Evolutionary conservation across 306 rosid species (phyloP).

Genomic region (Fragaria ananassa): DNA sequence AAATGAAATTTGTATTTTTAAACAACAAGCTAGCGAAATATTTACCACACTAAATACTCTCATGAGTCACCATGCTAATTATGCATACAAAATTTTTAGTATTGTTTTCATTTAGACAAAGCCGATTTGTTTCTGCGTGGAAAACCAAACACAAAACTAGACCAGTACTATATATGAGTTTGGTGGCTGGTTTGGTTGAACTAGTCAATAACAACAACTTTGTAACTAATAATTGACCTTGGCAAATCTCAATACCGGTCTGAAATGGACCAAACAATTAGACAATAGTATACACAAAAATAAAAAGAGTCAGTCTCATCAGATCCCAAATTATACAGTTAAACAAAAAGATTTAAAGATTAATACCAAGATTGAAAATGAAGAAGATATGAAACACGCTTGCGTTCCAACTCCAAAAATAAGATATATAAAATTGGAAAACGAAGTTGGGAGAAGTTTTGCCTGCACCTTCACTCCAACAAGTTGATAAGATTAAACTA

Average conservation of each 20-base stretch:
- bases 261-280: slow-evolving; percentile 7
- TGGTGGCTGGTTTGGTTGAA: neutral
- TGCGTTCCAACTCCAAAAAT: neutral
- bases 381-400: slow-evolving; percentile 17
- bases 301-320: neutral
- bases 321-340: neutral
- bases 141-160: slow-evolving; percentile 16
- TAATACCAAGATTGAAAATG: neutral
- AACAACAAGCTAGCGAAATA: too few relatives aligned
- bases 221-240: neutral
- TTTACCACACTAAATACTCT: neutral
- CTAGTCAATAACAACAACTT: neutral
- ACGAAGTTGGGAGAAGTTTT: slow-evolving; percentile 17
- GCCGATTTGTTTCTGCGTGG: neutral
- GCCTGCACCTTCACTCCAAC: slow-evolving; percentile 17
- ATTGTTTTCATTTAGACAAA: neutral
- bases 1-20: too few relatives aligned
- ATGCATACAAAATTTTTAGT: neutral
- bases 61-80: neutral
- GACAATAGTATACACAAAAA: neutral
- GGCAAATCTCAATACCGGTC: neutral
- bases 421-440: neutral
- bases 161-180: neutral
- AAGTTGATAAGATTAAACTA: neutral
- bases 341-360: neutral